phyloP scores from a whole-genome alignment of 805 yeast species.

The Sporopachydermia lactativora region DNA sequence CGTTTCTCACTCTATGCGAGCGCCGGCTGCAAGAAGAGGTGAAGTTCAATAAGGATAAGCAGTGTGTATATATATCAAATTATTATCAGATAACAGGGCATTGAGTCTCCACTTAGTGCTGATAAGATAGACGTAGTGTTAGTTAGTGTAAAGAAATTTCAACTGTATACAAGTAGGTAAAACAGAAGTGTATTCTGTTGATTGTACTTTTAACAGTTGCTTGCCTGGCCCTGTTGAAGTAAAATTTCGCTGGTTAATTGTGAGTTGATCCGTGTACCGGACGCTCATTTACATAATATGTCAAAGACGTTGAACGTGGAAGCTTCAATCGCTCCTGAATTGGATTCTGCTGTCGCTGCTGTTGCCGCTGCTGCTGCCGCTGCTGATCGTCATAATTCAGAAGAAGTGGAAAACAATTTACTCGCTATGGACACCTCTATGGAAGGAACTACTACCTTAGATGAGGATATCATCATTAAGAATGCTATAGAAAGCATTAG shows the following conservation, averaged over 20 bases:
- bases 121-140: too few species aligned
- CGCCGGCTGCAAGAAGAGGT: background rate
- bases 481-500: background rate
- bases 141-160: too few species aligned
- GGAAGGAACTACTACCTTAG: background rate
- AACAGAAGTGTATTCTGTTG: too few species aligned
- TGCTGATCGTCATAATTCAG: background rate
- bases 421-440: background rate
- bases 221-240: too few species aligned
- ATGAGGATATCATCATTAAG: background rate
- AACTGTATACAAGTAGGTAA: too few species aligned
- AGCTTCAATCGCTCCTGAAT: background rate
- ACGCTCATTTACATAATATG: background rate
- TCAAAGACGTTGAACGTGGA: background rate
- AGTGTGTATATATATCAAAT: background rate
- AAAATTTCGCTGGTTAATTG: too few species aligned
- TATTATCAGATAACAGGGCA: too few species aligned
- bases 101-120: too few species aligned
- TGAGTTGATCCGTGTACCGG: too few species aligned
- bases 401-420: background rate
- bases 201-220: too few species aligned
- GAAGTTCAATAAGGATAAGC: background rate
- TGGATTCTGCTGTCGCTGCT: constrained; percentile 1
- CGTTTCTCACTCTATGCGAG: background rate
- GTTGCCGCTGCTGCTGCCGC: constrained; percentile 2